Conservation (phyloP, 2,329 filamentous ascomycete genomes). For the Fusarium tupiense region DNA sequence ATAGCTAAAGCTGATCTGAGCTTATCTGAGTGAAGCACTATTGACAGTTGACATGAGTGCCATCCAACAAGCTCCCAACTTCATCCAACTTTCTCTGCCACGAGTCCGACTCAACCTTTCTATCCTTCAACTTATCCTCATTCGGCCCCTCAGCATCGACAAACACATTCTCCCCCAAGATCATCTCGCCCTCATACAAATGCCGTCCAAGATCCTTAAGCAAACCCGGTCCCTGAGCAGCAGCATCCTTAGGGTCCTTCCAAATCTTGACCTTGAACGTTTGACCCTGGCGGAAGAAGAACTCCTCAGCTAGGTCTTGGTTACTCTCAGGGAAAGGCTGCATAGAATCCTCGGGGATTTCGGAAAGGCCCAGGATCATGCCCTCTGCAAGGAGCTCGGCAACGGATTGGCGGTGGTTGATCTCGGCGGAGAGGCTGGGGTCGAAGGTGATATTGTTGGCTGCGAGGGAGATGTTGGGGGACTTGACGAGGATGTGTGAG, state of each 20-base stretch:
- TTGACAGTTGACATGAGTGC: slow-evolving; percentile 2
- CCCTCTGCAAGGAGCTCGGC: slow-evolving; percentile 10
- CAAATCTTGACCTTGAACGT: slow-evolving; percentile 21
- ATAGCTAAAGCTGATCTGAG: background rate
- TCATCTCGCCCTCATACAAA: slow-evolving; percentile 17
- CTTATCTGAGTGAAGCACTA: background rate
- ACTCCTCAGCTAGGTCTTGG: slow-evolving; percentile 3
- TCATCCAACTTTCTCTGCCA: slow-evolving; percentile 39
- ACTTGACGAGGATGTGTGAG: slow-evolving; percentile 54
- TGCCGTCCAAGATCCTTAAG: background rate
- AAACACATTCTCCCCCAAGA: slow-evolving; percentile 25
- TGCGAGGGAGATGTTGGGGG: slow-evolving; percentile 53
- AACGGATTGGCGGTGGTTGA: slow-evolving; percentile 18
- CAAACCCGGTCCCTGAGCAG: slow-evolving; percentile 4
- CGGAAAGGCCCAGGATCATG: slow-evolving; percentile 45
- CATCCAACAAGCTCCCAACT: slow-evolving; percentile 36
- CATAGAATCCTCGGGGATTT: slow-evolving; percentile 50
- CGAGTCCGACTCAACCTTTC: slow-evolving; percentile 19
- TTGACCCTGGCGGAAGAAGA: slow-evolving; percentile 18
- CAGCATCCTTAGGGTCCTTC: slow-evolving; percentile 15
- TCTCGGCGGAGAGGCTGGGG: slow-evolving; percentile 1
- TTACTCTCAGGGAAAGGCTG: slow-evolving; percentile 49
- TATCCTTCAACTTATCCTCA: slow-evolving; percentile 23
- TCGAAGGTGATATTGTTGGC: slow-evolving; percentile 37
- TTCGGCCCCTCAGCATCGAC: slow-evolving; percentile 38